A percentile compares a stretch with the other conserved stretches of the same genome.
Evolutionary conservation across 73 alveolate species (phyloP).

Genomic region (Symbiodinium natans): DNA sequence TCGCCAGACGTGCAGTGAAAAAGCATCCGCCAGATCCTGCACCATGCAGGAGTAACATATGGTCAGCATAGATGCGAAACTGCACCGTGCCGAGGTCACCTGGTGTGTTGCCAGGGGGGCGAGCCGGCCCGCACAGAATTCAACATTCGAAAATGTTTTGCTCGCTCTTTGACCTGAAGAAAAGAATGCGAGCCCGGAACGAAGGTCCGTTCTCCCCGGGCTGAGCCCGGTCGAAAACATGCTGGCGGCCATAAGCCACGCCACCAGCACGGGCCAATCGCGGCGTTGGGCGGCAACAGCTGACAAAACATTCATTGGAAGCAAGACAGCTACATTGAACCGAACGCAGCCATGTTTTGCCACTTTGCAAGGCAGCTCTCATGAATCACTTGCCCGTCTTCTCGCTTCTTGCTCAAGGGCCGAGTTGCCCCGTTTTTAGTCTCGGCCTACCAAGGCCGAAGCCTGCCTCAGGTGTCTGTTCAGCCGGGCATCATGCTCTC

Average conservation of each 20-base stretch:
- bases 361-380: background rate
- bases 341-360: too few species aligned
- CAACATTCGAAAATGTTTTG: too few species aligned
- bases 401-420: too few species aligned
- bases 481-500: background rate
- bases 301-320: conserved; percentile 5
- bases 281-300: background rate
- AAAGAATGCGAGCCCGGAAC: background rate
- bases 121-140: too few species aligned
- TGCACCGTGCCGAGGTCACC: background rate
- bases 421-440: too few species aligned
- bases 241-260: background rate
- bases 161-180: background rate
- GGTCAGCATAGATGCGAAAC: conserved; percentile 22
- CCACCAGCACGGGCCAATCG: background rate
- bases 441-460: too few species aligned
- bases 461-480: too few species aligned
- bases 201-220: background rate
- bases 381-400: background rate
- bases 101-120: background rate
- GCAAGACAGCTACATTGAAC: too few species aligned
- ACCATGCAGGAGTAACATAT: background rate
- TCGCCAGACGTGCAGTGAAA: background rate
- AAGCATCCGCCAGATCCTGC: conserved; percentile 4
- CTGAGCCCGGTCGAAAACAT: background rate